Evolutionary conservation across 345 rosid species (phyloP).

Genomic region (Cardamine occulta): DNA sequence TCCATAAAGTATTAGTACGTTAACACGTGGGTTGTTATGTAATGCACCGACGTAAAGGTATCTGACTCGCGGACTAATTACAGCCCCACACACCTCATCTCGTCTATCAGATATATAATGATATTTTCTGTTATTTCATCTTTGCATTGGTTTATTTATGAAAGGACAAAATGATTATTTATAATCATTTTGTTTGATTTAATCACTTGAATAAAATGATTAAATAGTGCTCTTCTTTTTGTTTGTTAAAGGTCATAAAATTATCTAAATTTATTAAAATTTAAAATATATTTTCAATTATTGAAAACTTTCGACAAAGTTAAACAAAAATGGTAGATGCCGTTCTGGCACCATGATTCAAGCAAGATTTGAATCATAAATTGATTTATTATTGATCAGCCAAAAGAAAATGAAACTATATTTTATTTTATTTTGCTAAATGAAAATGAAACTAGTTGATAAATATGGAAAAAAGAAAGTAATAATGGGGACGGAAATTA

Average conservation of each 20-base stretch:
- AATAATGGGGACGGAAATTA: slow-evolving; percentile 16
- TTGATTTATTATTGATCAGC: background rate
- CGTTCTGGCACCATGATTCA: background rate
- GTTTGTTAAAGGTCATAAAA: no score
- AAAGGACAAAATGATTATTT: background rate
- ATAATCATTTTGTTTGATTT: no score
- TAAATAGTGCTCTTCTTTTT: no score
- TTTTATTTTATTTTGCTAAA: no score
- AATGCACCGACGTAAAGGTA: slow-evolving; percentile 23
- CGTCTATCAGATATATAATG: slow-evolving; percentile 14
- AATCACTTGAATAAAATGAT: background rate
- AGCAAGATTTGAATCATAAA: background rate
- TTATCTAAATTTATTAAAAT: no score
- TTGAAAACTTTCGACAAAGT: background rate
- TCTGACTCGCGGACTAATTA: slow-evolving; percentile 25
- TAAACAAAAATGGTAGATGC: background rate
- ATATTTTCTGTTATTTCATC: background rate
- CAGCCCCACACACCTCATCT: slow-evolving; percentile 21
- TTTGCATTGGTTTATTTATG: background rate
- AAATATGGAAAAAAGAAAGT: background rate
- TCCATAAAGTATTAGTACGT: background rate
- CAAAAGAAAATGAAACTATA: background rate
- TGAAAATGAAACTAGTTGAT: background rate
- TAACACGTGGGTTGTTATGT: slow-evolving; percentile 2
- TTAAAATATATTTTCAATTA: background rate